Percentiles rank a stretch among this genome's conserved stretches.
These are phyloP conservation scores for Leccinum subspadiceum DNA, from an alignment of 1,284 basidiomycete genomes.

Conservation along the genomic window DNA sequence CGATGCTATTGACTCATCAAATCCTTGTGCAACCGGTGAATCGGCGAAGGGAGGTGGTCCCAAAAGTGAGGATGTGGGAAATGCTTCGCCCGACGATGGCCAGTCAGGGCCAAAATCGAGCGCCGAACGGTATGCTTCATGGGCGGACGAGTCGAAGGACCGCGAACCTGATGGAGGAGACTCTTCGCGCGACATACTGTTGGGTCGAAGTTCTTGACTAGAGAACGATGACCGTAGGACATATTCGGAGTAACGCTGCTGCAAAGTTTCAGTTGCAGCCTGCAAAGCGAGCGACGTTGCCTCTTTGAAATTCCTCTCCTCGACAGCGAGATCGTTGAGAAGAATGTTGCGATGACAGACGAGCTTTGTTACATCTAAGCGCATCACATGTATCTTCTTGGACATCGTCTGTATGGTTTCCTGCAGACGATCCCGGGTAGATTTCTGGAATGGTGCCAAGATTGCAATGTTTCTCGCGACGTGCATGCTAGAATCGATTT, in stretches of 20 bases:
- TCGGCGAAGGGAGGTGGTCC: constrained; percentile 34
- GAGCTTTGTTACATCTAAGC: constrained; percentile 74
- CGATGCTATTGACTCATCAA: constrained; percentile 16
- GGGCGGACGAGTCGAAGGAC: constrained; percentile 47
- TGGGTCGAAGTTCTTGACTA: constrained; percentile 36
- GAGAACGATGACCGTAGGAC: constrained; percentile 41
- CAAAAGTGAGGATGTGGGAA: constrained; percentile 32
- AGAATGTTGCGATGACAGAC: constrained; percentile 77
- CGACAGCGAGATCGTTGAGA: constrained; percentile 68
- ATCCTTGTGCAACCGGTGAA: constrained; percentile 33
- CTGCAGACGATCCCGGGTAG: constrained; percentile 76
- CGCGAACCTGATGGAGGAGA: constrained; percentile 31
- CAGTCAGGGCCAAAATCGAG: constrained; percentile 54
- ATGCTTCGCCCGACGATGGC: constrained; percentile 41
- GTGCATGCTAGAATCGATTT: constrained; percentile 72
- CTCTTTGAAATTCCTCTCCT: constrained; percentile 65
- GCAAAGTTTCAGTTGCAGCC: constrained; percentile 67
- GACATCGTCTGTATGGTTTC: constrained; percentile 63
- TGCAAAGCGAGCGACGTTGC: constrained; percentile 71
- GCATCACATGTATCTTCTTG: constrained; percentile 61
- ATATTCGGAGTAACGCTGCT: constrained; percentile 38
- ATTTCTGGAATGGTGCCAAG: constrained; percentile 82
- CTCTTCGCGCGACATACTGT: constrained; percentile 21
- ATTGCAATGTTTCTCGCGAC: constrained; percentile 81
- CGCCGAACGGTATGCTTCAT: constrained; percentile 66